These are phyloP conservation scores for Cyberlindnera samutprakarnensis DNA, from an alignment of 805 yeast genomes.

Conservation along the genomic window DNA sequence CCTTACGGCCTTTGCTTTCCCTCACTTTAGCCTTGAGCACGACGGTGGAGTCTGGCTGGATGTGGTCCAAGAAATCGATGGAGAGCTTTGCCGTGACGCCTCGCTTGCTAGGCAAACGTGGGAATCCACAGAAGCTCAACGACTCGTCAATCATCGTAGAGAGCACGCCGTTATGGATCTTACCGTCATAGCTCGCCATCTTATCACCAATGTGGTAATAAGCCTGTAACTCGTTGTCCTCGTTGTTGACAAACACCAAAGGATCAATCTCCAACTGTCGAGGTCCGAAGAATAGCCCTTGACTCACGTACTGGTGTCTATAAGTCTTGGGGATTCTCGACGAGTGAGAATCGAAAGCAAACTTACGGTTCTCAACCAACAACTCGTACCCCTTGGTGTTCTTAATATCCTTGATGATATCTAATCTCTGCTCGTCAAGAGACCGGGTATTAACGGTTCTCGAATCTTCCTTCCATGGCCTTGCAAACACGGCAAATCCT, in stretches of 20 bases:
- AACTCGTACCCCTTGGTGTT: slow-evolving; percentile 21
- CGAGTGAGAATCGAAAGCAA: slow-evolving; percentile 27
- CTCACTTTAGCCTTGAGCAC: slow-evolving; percentile 60
- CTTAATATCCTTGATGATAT: slow-evolving; percentile 22
- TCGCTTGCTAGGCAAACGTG: slow-evolving; percentile 64
- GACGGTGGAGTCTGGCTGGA: slow-evolving; percentile 51
- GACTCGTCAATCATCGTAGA: slow-evolving; percentile 81
- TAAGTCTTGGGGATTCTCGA: slow-evolving; percentile 52
- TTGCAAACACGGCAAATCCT: slow-evolving; percentile 22
- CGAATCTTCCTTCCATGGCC: slow-evolving; percentile 20
- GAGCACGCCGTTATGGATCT: slow-evolving; percentile 74
- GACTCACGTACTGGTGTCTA: slow-evolving; percentile 55
- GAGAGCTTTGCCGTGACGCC: slow-evolving; percentile 85
- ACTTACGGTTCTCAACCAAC: slow-evolving; percentile 20
- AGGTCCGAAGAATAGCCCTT: slow-evolving; percentile 65
- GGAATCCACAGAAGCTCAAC: slow-evolving; percentile 79
- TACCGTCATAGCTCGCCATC: slow-evolving; percentile 60
- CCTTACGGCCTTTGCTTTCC: slow-evolving; percentile 72
- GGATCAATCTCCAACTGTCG: slow-evolving; percentile 72
- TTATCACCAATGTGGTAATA: slow-evolving; percentile 66
- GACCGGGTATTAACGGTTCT: slow-evolving; percentile 8
- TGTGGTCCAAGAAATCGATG: slow-evolving; percentile 47
- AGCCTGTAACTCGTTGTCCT: slow-evolving; percentile 47
- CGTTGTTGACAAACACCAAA: slow-evolving; percentile 45
- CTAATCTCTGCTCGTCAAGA: slow-evolving; percentile 19